Conservation (phyloP, 352 stramenopile genomes). For the Globisporangium nagaii region DNA sequence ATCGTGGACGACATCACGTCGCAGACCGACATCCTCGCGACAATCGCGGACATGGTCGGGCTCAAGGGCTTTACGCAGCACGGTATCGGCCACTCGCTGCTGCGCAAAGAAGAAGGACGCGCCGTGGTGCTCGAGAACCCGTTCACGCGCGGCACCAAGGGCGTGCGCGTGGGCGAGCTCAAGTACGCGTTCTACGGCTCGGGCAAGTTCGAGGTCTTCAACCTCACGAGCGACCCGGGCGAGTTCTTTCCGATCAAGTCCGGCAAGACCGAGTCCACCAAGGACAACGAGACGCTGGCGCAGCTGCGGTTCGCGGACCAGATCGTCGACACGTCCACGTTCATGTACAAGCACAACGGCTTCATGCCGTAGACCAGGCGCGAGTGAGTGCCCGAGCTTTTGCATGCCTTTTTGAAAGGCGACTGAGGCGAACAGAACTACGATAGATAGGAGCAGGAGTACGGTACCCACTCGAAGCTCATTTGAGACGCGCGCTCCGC, state of each 20-base stretch:
- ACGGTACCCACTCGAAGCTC: too few relatives aligned
- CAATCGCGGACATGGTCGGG: slow-evolving; percentile 55
- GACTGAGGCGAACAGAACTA: not conserved
- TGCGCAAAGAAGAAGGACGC: slow-evolving; percentile 27
- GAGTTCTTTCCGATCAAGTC: slow-evolving; percentile 42
- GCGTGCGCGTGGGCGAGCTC: slow-evolving; percentile 48
- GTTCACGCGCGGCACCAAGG: slow-evolving; percentile 56
- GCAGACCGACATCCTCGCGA: slow-evolving; percentile 66
- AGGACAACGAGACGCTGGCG: slow-evolving; percentile 34
- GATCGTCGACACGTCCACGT: slow-evolving; percentile 58
- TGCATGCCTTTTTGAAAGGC: too few relatives aligned
- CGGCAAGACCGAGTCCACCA: slow-evolving; percentile 44
- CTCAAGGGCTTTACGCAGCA: slow-evolving; percentile 51
- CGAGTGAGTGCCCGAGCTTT: not conserved
- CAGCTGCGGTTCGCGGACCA: slow-evolving; percentile 45
- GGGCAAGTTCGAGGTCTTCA: slow-evolving; percentile 56
- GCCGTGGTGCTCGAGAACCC: slow-evolving; percentile 58
- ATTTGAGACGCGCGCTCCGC: too few relatives aligned
- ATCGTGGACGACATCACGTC: slow-evolving; percentile 49
- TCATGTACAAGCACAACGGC: slow-evolving; percentile 56
- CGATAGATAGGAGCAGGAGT: slow-evolving; percentile 1
- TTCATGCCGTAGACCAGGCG: slow-evolving; percentile 22
- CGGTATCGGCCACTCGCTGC: slow-evolving; percentile 59
- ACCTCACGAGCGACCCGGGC: slow-evolving; percentile 29
- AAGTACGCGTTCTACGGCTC: slow-evolving; percentile 68